A percentile compares a stretch with the other conserved stretches of the same genome.
Evolutionary conservation across 2,329 filamentous ascomycete species (phyloP).

Genomic region (Fusarium guadeloupense): DNA sequence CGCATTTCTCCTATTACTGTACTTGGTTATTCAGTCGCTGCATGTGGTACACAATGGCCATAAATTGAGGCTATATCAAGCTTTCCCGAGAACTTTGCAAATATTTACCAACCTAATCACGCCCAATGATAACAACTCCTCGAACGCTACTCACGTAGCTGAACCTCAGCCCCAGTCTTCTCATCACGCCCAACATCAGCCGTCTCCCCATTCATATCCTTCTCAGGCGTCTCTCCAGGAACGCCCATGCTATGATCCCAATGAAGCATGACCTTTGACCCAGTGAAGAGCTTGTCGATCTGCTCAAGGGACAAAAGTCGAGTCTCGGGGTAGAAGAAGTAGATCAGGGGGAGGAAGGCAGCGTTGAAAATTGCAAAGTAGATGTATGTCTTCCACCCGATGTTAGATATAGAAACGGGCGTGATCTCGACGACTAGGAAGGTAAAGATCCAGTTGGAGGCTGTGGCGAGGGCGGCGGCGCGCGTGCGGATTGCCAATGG

Average conservation of each 20-base stretch:
- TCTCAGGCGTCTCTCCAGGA: constrained; percentile 40
- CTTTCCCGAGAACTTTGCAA: neutral
- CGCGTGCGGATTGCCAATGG: constrained; percentile 52
- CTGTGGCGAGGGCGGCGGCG: constrained; percentile 51
- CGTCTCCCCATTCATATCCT: constrained; percentile 24
- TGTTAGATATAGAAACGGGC: constrained; percentile 49
- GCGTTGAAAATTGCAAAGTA: constrained; percentile 52
- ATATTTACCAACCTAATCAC: neutral
- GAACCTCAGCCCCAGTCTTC: constrained; percentile 22
- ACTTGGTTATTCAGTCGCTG: too few relatives aligned
- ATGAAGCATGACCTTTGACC: constrained; percentile 44
- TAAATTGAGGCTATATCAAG: neutral
- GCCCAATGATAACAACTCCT: neutral
- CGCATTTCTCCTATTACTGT: too few relatives aligned
- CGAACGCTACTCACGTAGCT: constrained; percentile 7
- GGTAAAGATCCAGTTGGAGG: constrained; percentile 51
- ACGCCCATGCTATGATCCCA: constrained; percentile 48
- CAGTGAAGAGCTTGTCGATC: constrained; percentile 54
- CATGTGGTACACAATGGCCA: neutral
- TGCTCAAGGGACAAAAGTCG: constrained; percentile 59
- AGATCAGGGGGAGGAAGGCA: constrained; percentile 54
- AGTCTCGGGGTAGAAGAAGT: constrained; percentile 60
- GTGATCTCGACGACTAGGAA: constrained; percentile 53
- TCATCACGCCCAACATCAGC: constrained; percentile 32
- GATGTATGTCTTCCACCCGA: constrained; percentile 52